Evolutionary conservation across 2,329 filamentous ascomycete genomes (phyloP).

Genomic region (Diaporthe vaccinii): DNA sequence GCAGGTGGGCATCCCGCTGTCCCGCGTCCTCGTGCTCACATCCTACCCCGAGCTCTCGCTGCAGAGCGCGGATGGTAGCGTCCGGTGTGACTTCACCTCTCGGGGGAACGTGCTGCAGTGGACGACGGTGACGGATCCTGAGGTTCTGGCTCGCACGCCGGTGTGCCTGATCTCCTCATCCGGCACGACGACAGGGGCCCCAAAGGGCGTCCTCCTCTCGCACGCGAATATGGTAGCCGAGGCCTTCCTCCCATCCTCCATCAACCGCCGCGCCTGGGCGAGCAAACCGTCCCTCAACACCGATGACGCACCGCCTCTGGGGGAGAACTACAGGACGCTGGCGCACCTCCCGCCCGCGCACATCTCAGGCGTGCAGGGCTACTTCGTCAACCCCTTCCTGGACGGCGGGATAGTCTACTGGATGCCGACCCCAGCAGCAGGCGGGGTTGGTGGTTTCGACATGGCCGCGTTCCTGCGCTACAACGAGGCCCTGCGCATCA

Average conservation of each 20-base stretch:
- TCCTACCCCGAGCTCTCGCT: not conserved
- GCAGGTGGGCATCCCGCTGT: not conserved
- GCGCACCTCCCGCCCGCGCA: slow-evolving; percentile 6
- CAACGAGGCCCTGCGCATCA: not conserved
- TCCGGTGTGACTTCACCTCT: not conserved
- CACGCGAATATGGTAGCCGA: slow-evolving; percentile 16
- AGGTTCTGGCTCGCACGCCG: not conserved
- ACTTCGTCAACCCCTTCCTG: slow-evolving; percentile 11
- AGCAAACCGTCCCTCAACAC: not conserved
- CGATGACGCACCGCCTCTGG: not conserved
- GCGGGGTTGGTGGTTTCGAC: not conserved
- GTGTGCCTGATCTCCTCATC: slow-evolving; percentile 9
- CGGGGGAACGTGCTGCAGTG: not conserved
- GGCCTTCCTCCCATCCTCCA: not conserved
- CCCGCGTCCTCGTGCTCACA: not conserved
- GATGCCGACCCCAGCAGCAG: not conserved
- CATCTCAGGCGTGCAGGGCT: not conserved
- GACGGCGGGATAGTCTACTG: slow-evolving; percentile 3
- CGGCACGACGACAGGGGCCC: not conserved
- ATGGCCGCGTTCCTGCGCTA: not conserved
- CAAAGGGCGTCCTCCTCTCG: not conserved
- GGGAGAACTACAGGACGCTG: not conserved
- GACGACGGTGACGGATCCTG: not conserved
- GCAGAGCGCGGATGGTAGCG: not conserved
- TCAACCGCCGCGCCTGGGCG: slow-evolving; percentile 4